Base-by-base conservation (phyloP, 1,284 basidiomycete species). In the Austropuccinia psidii region DNA sequence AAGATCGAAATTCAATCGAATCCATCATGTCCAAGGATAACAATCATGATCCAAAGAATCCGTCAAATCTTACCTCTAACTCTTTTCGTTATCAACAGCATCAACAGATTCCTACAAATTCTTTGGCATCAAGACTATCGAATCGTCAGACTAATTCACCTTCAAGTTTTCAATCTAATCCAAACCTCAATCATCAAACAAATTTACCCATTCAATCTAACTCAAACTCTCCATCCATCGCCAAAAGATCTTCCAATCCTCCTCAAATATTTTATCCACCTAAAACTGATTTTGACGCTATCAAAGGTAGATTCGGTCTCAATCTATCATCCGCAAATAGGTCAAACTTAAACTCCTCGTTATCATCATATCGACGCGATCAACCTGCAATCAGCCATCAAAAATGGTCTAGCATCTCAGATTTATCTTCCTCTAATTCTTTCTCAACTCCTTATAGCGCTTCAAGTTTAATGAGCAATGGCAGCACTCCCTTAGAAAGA, bases 221-320 rank as follows among this genome's bases (percentile, higher is more conserved):
- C 19, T 19, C 54, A 6, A 61, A 24, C 35, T 62, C 70, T 11
- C 58, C 60, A 35, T 60, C 70, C 2, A 52, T 73, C 35, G 47
- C 47, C 24, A 73, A 64, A n/a, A 67, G 55, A 39, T 55, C 58
- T 27, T 35, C 49, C 58, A 73, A 60, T 29, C 37, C 70, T 15
- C 60, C 60, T 21, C 60, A 58, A 24, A 62, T 73, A 29, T 54
- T 62, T 29, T 64, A 73, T 21, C 70, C 70, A 6, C 70, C 70
- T 27, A 73, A 73, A 54, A 62, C 58, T 9, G 54, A 54, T 31
- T 54, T 73, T 21, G 70, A 73, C 27, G 60, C 70, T 31, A 73
- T 73, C 50, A 33, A 50, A 8, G 60, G 60, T 47, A 33, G 70
- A 15, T 73, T 73, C 50, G 70, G 70, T 33, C 70, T 73, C 47